Base-by-base conservation (phyloP, 1,284 basidiomycete species). In the Boletus smithii region DNA sequence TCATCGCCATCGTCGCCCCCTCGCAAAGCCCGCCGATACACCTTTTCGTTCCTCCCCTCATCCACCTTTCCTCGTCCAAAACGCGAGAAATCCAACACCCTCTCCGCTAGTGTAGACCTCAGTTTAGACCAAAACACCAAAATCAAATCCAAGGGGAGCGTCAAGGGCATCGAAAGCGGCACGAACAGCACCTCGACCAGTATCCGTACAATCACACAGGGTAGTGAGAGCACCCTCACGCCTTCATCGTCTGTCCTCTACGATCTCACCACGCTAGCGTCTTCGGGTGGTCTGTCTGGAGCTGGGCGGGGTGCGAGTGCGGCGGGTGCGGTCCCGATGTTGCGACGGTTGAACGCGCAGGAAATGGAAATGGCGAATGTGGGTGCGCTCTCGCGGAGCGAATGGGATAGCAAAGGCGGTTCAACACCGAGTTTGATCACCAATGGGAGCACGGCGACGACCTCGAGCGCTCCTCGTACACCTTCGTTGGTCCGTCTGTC, bases 381-480 rank as follows among this genome's bases (percentile, higher is more conserved):
- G 9, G 46, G 44, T 8, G 18, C 18, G 3, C 42, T 41, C 8
- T 39, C 33, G 11, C 49, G 18, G 22, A 43, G 22, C 26, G 37
- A 31, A 14, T 47, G 39, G 47, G 42, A 57, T 1, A 24, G 29
- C 3, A 42, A 20, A 3, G 40, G 38, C 1, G 39, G 43, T 18
- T 67, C 65, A 33, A 67, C 59, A 7, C 59, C 63, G 3, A 67
- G 65, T 44, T 44, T 62, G 34, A 30, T 51, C 24, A 54, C 60
- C 18, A 57, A 42, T 11, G 50, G 38, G 16, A 64, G 56, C 14
- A 53, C 58, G 10, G 30, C 35, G 11, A 53, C 54, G 8, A 46
- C 51, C 8, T 52, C 53, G 35, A 62, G 50, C 8, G 20, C 16
- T 3, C 59, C 43, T 10, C 42, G 31, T 31, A 55, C 31, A 8